Conservation (phyloP, 2,329 filamentous ascomycete genomes). For the Diaporthe australafricana region DNA sequence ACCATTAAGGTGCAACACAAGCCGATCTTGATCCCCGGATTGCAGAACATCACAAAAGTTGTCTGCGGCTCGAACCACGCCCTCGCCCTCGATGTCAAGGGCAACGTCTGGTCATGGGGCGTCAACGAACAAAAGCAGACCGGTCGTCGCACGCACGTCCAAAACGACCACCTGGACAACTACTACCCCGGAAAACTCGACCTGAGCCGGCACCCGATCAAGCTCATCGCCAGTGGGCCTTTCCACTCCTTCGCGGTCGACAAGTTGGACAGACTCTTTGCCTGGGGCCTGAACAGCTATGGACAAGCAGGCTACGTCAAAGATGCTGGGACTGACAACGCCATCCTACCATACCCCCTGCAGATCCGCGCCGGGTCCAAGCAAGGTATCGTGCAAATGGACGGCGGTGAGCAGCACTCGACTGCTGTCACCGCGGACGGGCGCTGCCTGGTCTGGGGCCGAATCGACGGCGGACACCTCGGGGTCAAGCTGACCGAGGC, state of each 20-base stretch:
- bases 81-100: conserved; percentile 67
- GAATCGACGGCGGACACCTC: conserved; percentile 50
- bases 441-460: conserved; percentile 53
- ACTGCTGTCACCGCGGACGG: conserved; percentile 51
- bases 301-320: conserved; percentile 69
- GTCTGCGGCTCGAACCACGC: conserved; percentile 69
- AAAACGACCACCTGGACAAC: conserved; percentile 35
- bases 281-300: conserved; percentile 76
- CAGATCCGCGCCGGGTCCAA: conserved; percentile 64
- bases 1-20: conserved; percentile 40
- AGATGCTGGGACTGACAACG: conserved; percentile 66
- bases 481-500: conserved; percentile 60
- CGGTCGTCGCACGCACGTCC: conserved; percentile 54
- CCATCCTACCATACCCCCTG: conserved; percentile 66
- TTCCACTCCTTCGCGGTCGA: conserved; percentile 75
- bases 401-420: conserved; percentile 73
- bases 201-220: conserved; percentile 55
- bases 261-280: conserved; percentile 69
- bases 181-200: conserved; percentile 35
- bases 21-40: conserved; percentile 60
- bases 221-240: conserved; percentile 64
- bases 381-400: conserved; percentile 64
- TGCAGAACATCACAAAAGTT: conserved; percentile 66
- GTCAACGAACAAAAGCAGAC: conserved; percentile 73
- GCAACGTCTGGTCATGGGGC: conserved; percentile 72